Percentiles rank a stretch among this genome's conserved stretches.
These are phyloP conservation scores for Lanmaoa rubissima DNA, from an alignment of 768 basidiomycete species.

Conservation along the genomic window DNA sequence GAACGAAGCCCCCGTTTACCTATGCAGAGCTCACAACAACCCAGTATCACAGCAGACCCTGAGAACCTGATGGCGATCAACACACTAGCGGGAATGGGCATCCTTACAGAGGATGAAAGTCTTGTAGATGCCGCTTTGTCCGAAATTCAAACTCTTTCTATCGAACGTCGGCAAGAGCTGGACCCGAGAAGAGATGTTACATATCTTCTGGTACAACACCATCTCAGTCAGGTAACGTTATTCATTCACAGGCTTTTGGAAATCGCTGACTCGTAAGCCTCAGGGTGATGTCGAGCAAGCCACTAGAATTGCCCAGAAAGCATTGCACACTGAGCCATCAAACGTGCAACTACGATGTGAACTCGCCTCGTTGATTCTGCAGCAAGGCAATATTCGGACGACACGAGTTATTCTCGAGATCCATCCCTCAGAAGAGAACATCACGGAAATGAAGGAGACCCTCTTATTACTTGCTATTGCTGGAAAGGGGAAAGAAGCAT, in stretches of 20 bases:
- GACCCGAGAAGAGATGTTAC: constrained; percentile 72
- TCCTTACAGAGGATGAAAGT: constrained; percentile 72
- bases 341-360: constrained; percentile 46
- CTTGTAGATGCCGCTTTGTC: constrained; percentile 85
- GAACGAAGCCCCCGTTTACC: constrained; percentile 2
- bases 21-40: constrained; percentile 13
- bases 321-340: constrained; percentile 56
- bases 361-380: constrained; percentile 56
- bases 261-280: background rate
- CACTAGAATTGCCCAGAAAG: constrained; percentile 52
- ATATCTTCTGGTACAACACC: constrained; percentile 68
- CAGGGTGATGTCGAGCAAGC: constrained; percentile 54
- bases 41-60: constrained; percentile 73
- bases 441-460: constrained; percentile 39
- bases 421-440: constrained; percentile 28
- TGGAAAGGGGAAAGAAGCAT: constrained; percentile 32
- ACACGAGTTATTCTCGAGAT: constrained; percentile 49
- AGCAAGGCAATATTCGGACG: constrained; percentile 39
- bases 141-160: constrained; percentile 69
- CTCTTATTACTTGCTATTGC: constrained; percentile 54
- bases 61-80: constrained; percentile 82
- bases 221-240: constrained; percentile 64
- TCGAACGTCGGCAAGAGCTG: constrained; percentile 59
- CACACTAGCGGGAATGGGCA: constrained; percentile 85
- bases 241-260: background rate